Conservation (phyloP, 768 basidiomycete species). For the Chalciporus chontae region DNA sequence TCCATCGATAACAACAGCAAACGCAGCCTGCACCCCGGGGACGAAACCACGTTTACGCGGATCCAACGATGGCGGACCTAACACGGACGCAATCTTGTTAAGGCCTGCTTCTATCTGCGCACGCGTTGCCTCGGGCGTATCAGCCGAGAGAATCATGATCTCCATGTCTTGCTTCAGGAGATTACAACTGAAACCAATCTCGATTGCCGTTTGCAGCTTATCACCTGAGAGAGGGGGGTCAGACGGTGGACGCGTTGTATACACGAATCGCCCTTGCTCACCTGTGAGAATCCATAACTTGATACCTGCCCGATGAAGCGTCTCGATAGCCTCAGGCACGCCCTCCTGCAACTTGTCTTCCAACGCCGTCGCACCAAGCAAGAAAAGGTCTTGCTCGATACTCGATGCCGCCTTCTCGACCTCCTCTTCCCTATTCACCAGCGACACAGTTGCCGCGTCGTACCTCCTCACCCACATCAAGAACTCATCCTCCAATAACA, state of each 20-base stretch:
- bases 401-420: conserved; percentile 83
- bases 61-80: conserved; percentile 70
- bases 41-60: conserved; percentile 63
- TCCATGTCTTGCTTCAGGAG: conserved; percentile 93
- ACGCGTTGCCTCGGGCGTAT: conserved; percentile 68
- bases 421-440: conserved; percentile 83
- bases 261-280: conserved; percentile 28
- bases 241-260: background rate
- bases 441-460: conserved; percentile 75
- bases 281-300: conserved; percentile 98
- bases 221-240: conserved; percentile 54
- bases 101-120: conserved; percentile 87
- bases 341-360: conserved; percentile 98
- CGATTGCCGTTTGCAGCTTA: conserved; percentile 97
- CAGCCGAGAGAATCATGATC: conserved; percentile 93
- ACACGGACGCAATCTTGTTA: conserved; percentile 88
- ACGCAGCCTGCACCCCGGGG: conserved; percentile 62
- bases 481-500: conserved; percentile 82
- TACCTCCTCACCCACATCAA: conserved; percentile 73
- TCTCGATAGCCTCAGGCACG: conserved; percentile 94
- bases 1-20: conserved; percentile 96
- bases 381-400: conserved; percentile 78
- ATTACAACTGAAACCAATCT: conserved; percentile 95
- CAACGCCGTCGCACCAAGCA: conserved; percentile 92
- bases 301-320: conserved; percentile 88